Conservation (phyloP, 495 filamentous ascomycete species). For the Penicillium subrubescens region DNA sequence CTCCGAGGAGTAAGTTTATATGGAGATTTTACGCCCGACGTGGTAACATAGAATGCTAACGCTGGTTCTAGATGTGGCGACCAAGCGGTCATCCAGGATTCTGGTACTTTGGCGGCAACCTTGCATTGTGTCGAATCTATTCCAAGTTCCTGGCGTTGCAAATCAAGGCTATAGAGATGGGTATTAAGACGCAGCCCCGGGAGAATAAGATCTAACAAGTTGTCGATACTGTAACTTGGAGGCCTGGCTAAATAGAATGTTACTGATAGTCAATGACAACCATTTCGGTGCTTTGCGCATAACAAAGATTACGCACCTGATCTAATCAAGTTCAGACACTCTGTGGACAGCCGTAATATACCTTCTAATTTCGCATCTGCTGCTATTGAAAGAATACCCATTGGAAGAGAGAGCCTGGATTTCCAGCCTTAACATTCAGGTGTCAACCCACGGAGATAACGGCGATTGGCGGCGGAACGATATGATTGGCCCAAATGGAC, state of each 20-base stretch:
- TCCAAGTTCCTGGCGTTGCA: constrained; percentile 73
- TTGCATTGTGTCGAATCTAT: constrained; percentile 71
- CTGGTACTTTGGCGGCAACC: constrained; percentile 80
- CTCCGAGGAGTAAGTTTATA: not conserved
- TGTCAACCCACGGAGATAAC: not conserved
- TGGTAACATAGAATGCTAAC: constrained; percentile 11
- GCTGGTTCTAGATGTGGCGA: constrained; percentile 61
- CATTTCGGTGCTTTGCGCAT: not conserved
- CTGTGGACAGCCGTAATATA: too few species aligned
- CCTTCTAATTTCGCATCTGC: too few species aligned
- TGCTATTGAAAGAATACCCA: too few species aligned
- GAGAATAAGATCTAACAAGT: constrained; percentile 11
- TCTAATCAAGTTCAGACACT: not conserved
- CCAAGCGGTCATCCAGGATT: constrained; percentile 71
- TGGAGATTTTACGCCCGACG: not conserved
- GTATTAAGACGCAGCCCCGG: constrained; percentile 25
- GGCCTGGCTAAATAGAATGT: not conserved
- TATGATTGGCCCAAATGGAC: not conserved
- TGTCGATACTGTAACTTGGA: not conserved
- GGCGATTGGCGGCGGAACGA: not conserved
- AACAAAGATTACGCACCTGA: not conserved
- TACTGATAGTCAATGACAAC: not conserved
- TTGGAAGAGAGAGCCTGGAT: too few species aligned
- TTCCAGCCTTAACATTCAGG: not conserved
- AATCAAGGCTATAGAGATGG: constrained; percentile 68